Conservation (phyloP, 345 rosid genomes). For the Eucalyptus marginata region DNA sequence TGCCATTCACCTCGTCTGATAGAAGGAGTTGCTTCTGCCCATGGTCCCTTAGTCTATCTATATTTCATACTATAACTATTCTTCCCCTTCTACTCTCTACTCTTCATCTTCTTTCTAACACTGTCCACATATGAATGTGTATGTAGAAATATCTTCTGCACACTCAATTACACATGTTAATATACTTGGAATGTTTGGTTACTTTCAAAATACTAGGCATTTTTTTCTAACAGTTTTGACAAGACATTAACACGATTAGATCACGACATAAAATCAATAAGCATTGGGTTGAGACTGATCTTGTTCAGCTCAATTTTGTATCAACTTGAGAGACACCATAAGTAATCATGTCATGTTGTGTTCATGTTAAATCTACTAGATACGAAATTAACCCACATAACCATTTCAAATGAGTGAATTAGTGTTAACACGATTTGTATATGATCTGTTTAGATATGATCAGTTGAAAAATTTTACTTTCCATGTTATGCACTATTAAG, state of each 20-base stretch:
- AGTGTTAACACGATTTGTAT: too few relatives aligned
- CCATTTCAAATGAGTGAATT: too few relatives aligned
- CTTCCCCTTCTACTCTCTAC: not conserved
- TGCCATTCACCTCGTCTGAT: not conserved
- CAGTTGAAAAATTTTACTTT: too few relatives aligned
- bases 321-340: too few relatives aligned
- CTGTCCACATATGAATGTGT: not conserved
- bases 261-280: not conserved
- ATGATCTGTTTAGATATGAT: too few relatives aligned
- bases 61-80: not conserved
- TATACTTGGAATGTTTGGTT: not conserved
- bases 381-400: too few relatives aligned
- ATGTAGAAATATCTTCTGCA: not conserved
- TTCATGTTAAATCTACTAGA: too few relatives aligned
- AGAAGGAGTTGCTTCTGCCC: not conserved
- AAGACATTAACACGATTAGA: not conserved
- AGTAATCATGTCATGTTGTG: too few relatives aligned
- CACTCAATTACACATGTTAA: not conserved
- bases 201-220: too few relatives aligned
- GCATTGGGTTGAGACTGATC: not conserved
- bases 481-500: too few relatives aligned
- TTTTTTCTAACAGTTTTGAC: too few relatives aligned
- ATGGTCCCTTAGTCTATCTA: not conserved
- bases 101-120: not conserved
- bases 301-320: too few relatives aligned